Base-by-base conservation (phyloP, 169 alveolate genomes). In the Sarcocystis neurona region DNA sequence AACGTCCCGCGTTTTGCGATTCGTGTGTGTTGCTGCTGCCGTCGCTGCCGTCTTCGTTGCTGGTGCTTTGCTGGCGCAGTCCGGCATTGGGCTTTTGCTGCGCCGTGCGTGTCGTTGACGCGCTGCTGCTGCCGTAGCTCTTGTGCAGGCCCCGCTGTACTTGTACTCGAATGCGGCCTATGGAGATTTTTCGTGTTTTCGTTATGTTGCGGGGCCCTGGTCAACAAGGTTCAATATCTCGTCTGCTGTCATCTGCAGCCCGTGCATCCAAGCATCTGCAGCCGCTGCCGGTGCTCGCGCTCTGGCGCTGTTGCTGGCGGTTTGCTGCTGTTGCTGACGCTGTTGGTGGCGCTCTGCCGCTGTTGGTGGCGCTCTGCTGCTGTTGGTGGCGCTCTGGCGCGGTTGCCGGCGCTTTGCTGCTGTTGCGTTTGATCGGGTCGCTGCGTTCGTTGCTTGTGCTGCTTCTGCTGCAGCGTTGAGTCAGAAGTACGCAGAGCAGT, bases 401-500 rank as follows among this genome's bases (percentile, higher is more conserved):
- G 27, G 60, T 48, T 6, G 15, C 15, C 27, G 60, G 6, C 6
- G 60, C 15, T 6, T 48, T 6, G 6, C 60, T 48, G n/a, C n/a
- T 15, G 60, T 48, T 6, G 60, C 60, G 60, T 48, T 48, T 6
- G 27, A 48, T 48, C 75, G 34, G 6, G 30, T 63, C 34, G 39
- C 10, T 63, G 75, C 39, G 41, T 63, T 5, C 75, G 75, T 5
- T 8, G 6, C 12, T 30, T 5, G n/a, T n/a, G n/a, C n/a, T n/a
- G n/a, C n/a, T n/a, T n/a, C n/a, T n/a, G 10, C n/a, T 63, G 10
- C 75, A 63, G 75, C 34, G 75, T 20, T 63, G 75, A 63, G 75
- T 18, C 82, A 37, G 46, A 72, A 34, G 56, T 72, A 72, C 20
- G 58, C 82, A 15, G 82, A 72, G 15, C 82, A 39, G 32, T 72